Percentiles rank a stretch among this genome's conserved stretches.
These are phyloP conservation scores for Pseudopyricularia cyperi DNA, from an alignment of 2,329 filamentous ascomycete species.

Conservation along the genomic window DNA sequence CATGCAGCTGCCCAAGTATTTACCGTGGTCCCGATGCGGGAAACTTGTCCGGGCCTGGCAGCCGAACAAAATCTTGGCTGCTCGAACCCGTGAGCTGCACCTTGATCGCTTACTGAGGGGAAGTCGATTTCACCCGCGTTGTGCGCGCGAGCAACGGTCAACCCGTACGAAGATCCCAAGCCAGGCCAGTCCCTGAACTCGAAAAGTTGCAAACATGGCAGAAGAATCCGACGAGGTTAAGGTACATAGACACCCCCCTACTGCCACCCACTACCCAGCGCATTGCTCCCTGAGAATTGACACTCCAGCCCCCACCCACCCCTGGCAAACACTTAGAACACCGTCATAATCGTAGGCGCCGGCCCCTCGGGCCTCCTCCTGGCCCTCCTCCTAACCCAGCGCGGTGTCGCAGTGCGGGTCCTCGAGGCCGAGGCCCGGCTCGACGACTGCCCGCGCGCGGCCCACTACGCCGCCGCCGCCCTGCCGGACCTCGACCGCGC, in stretches of 20 bases:
- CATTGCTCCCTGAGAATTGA: too few species aligned
- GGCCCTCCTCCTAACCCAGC: conserved; percentile 37
- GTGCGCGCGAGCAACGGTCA: too few species aligned
- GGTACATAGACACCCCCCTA: too few species aligned
- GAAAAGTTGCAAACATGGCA: not conserved
- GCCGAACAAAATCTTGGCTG: too few species aligned
- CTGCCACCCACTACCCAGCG: not conserved
- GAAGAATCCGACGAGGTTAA: not conserved
- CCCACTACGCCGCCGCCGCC: conserved; percentile 46
- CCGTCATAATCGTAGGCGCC: conserved; percentile 31
- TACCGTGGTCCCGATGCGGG: too few species aligned
- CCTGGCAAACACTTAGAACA: too few species aligned
- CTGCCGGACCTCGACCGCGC: conserved; percentile 45
- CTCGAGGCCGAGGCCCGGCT: conserved; percentile 41
- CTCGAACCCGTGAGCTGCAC: too few species aligned
- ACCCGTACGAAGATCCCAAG: not conserved
- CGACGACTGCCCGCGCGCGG: conserved; percentile 47
- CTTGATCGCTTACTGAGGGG: too few species aligned
- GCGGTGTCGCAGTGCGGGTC: conserved; percentile 36
- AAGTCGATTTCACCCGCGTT: too few species aligned
- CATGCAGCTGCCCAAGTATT: too few species aligned
- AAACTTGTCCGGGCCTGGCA: too few species aligned
- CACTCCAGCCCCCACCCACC: too few species aligned
- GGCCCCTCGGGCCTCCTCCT: conserved; percentile 35
- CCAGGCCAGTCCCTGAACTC: not conserved